These are phyloP conservation scores for Colletotrichum musae DNA, from an alignment of 2,329 filamentous ascomycete species.

Conservation along the genomic window DNA sequence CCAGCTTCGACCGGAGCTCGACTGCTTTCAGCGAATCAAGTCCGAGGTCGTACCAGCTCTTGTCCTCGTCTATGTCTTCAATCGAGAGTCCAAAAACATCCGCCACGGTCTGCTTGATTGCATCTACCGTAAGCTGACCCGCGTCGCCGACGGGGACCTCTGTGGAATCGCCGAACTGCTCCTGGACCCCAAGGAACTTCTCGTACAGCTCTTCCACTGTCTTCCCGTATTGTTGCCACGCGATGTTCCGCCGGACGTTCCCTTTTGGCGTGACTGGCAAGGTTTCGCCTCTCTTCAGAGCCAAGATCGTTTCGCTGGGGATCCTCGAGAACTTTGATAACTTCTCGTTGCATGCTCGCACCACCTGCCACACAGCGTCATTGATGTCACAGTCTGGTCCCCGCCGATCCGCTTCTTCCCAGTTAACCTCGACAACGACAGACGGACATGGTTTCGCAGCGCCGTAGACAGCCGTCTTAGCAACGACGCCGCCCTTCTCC, in stretches of 20 bases:
- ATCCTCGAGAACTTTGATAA: constrained; percentile 15
- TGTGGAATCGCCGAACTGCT: too few relatives aligned
- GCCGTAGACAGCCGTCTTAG: constrained; percentile 22
- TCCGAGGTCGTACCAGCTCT: constrained; percentile 30
- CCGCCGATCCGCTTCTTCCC: background rate
- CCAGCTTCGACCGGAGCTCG: constrained; percentile 13
- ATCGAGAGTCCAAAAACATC: background rate
- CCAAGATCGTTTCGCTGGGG: constrained; percentile 6
- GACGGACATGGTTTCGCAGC: constrained; percentile 26
- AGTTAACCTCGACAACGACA: constrained; percentile 20
- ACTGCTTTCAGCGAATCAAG: constrained; percentile 29
- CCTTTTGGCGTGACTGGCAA: constrained; percentile 33
- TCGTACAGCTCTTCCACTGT: constrained; percentile 17
- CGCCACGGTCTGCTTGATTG: background rate
- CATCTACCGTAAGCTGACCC: background rate
- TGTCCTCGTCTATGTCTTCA: background rate
- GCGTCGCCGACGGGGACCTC: too few relatives aligned
- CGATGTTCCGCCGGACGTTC: constrained; percentile 22
- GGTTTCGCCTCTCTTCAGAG: background rate
- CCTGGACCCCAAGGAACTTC: background rate
- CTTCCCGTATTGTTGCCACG: constrained; percentile 12
- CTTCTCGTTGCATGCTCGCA: constrained; percentile 4
- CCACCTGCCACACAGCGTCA: constrained; percentile 28
- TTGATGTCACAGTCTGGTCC: background rate
- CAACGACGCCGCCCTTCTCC: background rate